Evolutionary conservation across 305 asterid species (phyloP), one percentile per base, ranked within the genome.

Genomic region (Fraxinus albicans): DNA sequence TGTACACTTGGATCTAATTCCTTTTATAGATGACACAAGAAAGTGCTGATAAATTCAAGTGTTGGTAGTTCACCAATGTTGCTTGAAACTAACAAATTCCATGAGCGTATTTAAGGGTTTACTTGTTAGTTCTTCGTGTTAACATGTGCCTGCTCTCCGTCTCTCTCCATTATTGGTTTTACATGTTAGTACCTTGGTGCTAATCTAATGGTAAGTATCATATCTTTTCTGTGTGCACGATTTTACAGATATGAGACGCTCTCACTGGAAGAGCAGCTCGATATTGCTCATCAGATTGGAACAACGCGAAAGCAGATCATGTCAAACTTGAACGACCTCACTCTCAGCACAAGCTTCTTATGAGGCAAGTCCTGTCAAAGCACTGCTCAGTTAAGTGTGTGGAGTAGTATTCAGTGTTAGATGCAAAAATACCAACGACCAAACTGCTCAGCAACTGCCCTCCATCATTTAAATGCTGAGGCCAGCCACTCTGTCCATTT

Each of bases 201-300:
- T 44, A 79, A 29, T 55, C 8, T 65, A 47, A 9, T 65, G 31
- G 80, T 36, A 72, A 69, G 33, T 75, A 65, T 77, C 72, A 13
- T 65, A 33, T 40, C 23, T 36, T 13, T 74, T 27, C 4, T 67
- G 78, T 58, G 58, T 77, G 27, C 19, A 27, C 36, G 6, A 21
- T 58, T n/a, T 77, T 88, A 91, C 95, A 95, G 99, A 86, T 96
- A 86, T 77, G 98, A 94, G 91, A 90, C 93, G 94, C 93, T 96
- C 67, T 82, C 94, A 8, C 89, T 96, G 42, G 99, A 96, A 88
- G 95, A 92, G 82, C 98, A 96, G 89, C 78, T 87, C 4, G 99
- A 92, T 58, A 90, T 94, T 63, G 98, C 98, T 77, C 90, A 92
- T 38, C 98, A 94, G 88, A 89, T 94, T 19, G 99, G 99, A 78